Conservation (phyloP, 768 basidiomycete species). For the Boletus vinaceobasis region DNA sequence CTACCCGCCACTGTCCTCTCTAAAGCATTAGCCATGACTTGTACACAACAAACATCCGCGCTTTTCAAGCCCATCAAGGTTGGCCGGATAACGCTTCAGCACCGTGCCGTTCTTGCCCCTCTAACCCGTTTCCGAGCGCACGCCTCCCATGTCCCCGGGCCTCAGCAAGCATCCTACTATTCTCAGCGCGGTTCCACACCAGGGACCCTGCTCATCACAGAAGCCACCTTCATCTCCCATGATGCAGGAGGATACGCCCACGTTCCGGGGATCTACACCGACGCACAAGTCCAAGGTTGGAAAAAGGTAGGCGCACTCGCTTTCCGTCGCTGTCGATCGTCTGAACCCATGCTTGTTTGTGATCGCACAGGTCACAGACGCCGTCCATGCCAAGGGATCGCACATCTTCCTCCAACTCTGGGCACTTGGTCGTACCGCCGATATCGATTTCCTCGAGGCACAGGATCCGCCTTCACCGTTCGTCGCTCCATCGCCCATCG, state of each 20-base stretch:
- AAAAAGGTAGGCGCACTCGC: constrained; percentile 32
- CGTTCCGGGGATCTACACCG: constrained; percentile 64
- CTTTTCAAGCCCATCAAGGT: constrained; percentile 49
- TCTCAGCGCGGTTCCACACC: constrained; percentile 43
- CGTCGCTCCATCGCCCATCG: constrained; percentile 34
- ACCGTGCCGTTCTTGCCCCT: constrained; percentile 55
- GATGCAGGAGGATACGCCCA: constrained; percentile 47
- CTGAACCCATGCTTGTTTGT: background rate
- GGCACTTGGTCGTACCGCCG: constrained; percentile 54
- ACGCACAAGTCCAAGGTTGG: constrained; percentile 54
- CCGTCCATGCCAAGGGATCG: constrained; percentile 52
- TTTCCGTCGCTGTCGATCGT: too few species aligned
- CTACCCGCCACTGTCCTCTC: background rate
- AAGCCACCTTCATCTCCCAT: constrained; percentile 51
- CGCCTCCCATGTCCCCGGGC: constrained; percentile 34
- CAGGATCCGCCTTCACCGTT: constrained; percentile 31
- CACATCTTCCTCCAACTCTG: constrained; percentile 50
- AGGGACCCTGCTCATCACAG: constrained; percentile 55
- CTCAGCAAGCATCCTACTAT: constrained; percentile 45
- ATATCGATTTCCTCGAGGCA: constrained; percentile 28
- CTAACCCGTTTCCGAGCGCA: constrained; percentile 44
- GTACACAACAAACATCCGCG: background rate
- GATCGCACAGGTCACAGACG: constrained; percentile 45
- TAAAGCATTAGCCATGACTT: background rate
- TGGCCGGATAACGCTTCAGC: constrained; percentile 40